These are phyloP conservation scores for Aureobasidium sp. DNA, from an alignment of 2,329 filamentous ascomycete species.

Conservation along the genomic window DNA sequence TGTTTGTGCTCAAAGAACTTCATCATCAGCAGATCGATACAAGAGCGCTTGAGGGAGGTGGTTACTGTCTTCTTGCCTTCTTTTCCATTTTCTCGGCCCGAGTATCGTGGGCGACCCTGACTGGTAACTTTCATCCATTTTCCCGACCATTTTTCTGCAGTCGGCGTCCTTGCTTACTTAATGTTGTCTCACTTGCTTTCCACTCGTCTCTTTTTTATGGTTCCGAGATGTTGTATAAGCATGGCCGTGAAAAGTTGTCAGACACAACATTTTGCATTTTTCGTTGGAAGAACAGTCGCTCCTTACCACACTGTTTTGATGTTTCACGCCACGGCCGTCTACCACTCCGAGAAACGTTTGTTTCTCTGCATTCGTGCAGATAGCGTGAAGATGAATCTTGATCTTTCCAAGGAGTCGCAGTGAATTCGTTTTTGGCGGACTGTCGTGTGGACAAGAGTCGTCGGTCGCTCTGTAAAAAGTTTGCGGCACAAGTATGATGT, in stretches of 20 bases:
- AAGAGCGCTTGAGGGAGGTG: neutral
- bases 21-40: neutral
- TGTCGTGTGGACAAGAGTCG: neutral
- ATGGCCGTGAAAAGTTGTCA: neutral
- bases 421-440: neutral
- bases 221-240: neutral
- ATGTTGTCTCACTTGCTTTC: neutral
- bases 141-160: too few relatives aligned
- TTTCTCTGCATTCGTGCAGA: neutral
- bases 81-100: too few relatives aligned
- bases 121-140: neutral
- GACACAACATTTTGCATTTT: too few relatives aligned
- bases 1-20: too few relatives aligned
- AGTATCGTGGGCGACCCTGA: neutral
- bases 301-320: too few relatives aligned
- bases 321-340: neutral
- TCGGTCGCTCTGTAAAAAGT: conserved; percentile 25
- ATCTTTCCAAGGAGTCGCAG: neutral
- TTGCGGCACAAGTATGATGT: conserved; percentile 34
- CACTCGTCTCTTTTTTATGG: neutral
- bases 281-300: too few relatives aligned
- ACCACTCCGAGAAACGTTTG: neutral
- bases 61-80: too few relatives aligned
- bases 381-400: neutral
- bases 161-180: neutral